Evolutionary conservation across 1,284 basidiomycete genomes (phyloP), one percentile per base, ranked within the genome.

Genomic region (Golubevia pallescens): DNA sequence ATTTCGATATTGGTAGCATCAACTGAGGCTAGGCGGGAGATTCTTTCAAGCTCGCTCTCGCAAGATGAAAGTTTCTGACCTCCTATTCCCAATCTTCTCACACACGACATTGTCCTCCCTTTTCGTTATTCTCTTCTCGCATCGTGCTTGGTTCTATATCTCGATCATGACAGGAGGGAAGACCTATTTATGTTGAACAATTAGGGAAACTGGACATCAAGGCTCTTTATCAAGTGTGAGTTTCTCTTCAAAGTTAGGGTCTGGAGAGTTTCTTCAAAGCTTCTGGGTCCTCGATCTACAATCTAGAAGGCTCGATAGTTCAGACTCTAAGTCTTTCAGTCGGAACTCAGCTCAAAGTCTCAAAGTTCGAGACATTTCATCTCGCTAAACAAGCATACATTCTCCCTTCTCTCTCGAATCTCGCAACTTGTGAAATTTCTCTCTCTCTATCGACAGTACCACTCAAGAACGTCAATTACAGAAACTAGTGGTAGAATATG

Each of bases 401-500:
- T 53, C n/a, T n/a, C n/a, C n/a, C n/a, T 13, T 23, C 65, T 54
- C 10, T 59, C 23, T 21, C 10, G 54, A 28, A 56, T 10, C 21
- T 21, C 10, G 3, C n/a, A n/a, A n/a, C n/a, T n/a, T 16, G 51
- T 53, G 51, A 16, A 53, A 16, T n/a, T 53, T 53, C 51, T 16
- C 51, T 53, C 55, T 14, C 38, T 23, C 24, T 23, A n/a, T n/a
- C n/a, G n/a, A 32, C 88, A 42, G 87, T 90, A 97, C 96, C 10
- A 93, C 93, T 0, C 90, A 90, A 75, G 94, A 98, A 68, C 92
- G 96, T 61, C 93, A 93, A 85, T 89, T 97, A 70, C 89, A 95
- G 78, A 92, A 92, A 65, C 92, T 99, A 80, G 93, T 98, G 42
- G 89, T 89, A 84, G 95, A 97, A 87, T 99, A 99, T 89, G 96